Conservation (phyloP, 23 red algal species). For the Gracilaria gracilis region DNA sequence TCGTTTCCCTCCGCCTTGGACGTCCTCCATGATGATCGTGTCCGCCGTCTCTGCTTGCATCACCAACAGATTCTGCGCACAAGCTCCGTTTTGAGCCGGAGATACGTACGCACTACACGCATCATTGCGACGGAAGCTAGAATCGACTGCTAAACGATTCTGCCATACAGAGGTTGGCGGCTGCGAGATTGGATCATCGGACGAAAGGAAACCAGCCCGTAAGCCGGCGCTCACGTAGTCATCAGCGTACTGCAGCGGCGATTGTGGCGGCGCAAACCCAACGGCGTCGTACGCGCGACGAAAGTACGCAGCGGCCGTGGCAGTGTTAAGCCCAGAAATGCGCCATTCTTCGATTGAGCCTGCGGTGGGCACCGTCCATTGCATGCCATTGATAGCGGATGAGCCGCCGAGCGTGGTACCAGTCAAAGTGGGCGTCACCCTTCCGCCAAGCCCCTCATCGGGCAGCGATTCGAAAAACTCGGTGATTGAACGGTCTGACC, state of each 20-base stretch:
- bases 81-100: neutral
- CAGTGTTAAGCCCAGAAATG: constrained; percentile 38
- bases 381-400: constrained; percentile 70
- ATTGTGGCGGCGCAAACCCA: constrained; percentile 18
- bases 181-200: constrained; percentile 15
- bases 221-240: constrained; percentile 48
- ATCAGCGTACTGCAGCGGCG: constrained; percentile 31
- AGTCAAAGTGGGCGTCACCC: constrained; percentile 10
- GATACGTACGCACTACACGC: constrained; percentile 60
- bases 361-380: constrained; percentile 45
- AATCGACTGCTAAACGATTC: constrained; percentile 8
- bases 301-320: constrained; percentile 10
- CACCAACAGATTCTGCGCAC: constrained; percentile 38
- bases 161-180: constrained; percentile 4
- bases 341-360: constrained; percentile 40
- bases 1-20: neutral
- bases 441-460: constrained; percentile 11
- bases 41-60: constrained; percentile 43
- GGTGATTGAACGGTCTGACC: constrained; percentile 46
- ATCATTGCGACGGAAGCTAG: constrained; percentile 46
- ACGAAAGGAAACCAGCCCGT: constrained; percentile 17
- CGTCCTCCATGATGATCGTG: constrained; percentile 20
- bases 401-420: constrained; percentile 71
- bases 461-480: constrained; percentile 35
- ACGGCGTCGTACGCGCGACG: constrained; percentile 34